A percentile compares a stretch with the other conserved stretches of the same genome.
Evolutionary conservation across 1,284 basidiomycete genomes (phyloP).

Genomic region (Tylopilus sp.): DNA sequence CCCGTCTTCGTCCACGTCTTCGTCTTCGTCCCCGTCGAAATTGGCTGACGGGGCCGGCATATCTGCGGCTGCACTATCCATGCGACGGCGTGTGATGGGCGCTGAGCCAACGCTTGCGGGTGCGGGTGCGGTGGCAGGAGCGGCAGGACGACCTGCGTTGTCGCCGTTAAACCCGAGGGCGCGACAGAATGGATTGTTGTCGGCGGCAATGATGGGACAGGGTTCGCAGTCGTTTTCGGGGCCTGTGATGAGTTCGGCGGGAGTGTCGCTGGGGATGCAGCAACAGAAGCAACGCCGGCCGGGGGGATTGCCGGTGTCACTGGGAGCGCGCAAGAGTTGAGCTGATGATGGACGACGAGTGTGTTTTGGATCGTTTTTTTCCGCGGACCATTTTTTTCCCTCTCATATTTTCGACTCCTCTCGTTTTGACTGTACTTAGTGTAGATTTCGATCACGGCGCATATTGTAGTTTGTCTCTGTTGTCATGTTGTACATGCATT

Average conservation of each 20-base stretch:
- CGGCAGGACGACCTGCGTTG: conserved; percentile 39
- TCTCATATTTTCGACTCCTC: background rate
- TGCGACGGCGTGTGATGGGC: conserved; percentile 57
- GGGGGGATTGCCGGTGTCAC: conserved; percentile 33
- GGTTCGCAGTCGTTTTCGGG: conserved; percentile 21
- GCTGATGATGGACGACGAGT: background rate
- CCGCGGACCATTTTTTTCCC: background rate
- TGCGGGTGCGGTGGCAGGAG: background rate
- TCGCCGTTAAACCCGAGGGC: conserved; percentile 72
- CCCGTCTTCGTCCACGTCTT: background rate
- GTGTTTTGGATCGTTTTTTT: background rate
- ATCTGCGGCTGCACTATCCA: conserved; percentile 34
- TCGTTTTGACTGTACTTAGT: background rate
- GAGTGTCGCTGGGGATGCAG: conserved; percentile 37
- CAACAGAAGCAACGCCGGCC: conserved; percentile 50
- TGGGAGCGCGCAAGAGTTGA: conserved; percentile 28
- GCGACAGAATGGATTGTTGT: conserved; percentile 45
- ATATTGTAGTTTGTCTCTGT: background rate
- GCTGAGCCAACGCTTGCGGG: conserved; percentile 30
- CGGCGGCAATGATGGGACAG: conserved; percentile 25
- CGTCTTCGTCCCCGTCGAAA: background rate
- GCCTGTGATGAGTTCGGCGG: conserved; percentile 7
- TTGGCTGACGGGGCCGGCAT: background rate
- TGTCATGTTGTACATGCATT: background rate
- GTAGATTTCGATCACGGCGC: background rate